Conservation (phyloP, 2,329 filamentous ascomycete species). For the Colletotrichum abscissum region DNA sequence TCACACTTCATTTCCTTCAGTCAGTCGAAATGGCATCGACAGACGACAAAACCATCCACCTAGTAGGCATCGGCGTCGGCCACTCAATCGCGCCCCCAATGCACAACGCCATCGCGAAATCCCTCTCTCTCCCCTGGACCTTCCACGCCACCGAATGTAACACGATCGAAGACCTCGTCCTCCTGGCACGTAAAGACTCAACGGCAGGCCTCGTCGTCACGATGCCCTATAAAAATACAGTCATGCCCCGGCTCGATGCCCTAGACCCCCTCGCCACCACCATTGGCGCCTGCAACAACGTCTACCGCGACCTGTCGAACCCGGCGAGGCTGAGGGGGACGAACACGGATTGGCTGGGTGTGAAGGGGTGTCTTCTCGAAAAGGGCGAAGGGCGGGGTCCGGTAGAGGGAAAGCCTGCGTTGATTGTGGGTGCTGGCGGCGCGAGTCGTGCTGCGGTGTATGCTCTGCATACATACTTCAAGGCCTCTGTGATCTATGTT, state of each 20-base stretch:
- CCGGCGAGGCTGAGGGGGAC: constrained; percentile 45
- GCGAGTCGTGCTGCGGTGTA: constrained; percentile 54
- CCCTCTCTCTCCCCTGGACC: constrained; percentile 47
- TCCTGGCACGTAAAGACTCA: constrained; percentile 41
- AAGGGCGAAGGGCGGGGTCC: constrained; percentile 34
- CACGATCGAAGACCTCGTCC: constrained; percentile 46
- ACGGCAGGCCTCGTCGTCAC: constrained; percentile 43
- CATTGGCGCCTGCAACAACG: constrained; percentile 52
- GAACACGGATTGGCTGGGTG: constrained; percentile 57
- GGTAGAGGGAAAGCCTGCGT: constrained; percentile 38
- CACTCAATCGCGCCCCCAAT: constrained; percentile 54
- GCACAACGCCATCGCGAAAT: constrained; percentile 51
- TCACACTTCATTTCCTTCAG: neutral
- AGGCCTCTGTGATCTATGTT: constrained; percentile 47
- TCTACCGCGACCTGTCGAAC: constrained; percentile 42
- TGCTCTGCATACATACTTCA: constrained; percentile 43
- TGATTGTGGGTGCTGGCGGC: constrained; percentile 55
- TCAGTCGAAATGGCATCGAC: neutral
- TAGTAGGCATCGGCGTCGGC: constrained; percentile 51
- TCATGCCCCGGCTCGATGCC: constrained; percentile 48
- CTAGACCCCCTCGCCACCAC: constrained; percentile 47
- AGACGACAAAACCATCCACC: constrained; percentile 41
- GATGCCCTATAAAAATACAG: constrained; percentile 54
- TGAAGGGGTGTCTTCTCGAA: constrained; percentile 47
- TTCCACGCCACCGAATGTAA: constrained; percentile 43